phyloP scores from a whole-genome alignment of 345 rosid genomes.

The Populus simonii region DNA sequence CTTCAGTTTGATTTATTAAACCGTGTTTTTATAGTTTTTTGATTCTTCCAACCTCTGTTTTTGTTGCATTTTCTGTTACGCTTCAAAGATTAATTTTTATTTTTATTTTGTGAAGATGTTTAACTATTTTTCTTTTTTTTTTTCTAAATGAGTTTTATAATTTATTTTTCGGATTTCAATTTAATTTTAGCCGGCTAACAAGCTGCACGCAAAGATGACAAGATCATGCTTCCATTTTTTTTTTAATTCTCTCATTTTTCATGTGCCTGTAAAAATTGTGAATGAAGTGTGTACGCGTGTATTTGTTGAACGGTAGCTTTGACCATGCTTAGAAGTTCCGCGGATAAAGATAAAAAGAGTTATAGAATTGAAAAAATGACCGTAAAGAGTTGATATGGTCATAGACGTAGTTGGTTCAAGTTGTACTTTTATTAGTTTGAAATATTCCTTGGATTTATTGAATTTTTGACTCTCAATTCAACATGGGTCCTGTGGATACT shows the following conservation, averaged over 20 bases:
- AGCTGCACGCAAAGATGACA: conserved; percentile 11
- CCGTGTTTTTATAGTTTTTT: neutral
- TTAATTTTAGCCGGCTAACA: neutral
- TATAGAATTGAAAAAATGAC: neutral
- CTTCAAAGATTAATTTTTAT: neutral
- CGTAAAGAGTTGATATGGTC: conserved; percentile 20
- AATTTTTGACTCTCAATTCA: conserved; percentile 27
- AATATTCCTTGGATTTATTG: conserved; percentile 5
- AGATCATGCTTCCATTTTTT: neutral
- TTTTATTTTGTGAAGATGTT: neutral
- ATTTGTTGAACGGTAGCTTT: conserved; percentile 17
- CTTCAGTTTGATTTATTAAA: neutral
- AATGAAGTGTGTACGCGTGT: neutral
- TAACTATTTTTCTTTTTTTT: neutral
- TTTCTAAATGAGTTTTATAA: neutral
- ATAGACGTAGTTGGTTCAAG: conserved; percentile 12
- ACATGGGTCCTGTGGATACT: conserved; percentile 26
- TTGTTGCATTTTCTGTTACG: neutral
- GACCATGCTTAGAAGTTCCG: conserved; percentile 13
- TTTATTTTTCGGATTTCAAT: neutral
- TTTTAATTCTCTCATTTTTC: neutral
- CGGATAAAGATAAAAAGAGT: conserved; percentile 1
- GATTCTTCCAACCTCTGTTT: neutral
- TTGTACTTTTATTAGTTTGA: conserved; percentile 12
- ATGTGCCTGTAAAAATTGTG: neutral